These are phyloP conservation scores for Talaromyces islandicus DNA, from an alignment of 2,329 filamentous ascomycete species.

Conservation along the genomic window DNA sequence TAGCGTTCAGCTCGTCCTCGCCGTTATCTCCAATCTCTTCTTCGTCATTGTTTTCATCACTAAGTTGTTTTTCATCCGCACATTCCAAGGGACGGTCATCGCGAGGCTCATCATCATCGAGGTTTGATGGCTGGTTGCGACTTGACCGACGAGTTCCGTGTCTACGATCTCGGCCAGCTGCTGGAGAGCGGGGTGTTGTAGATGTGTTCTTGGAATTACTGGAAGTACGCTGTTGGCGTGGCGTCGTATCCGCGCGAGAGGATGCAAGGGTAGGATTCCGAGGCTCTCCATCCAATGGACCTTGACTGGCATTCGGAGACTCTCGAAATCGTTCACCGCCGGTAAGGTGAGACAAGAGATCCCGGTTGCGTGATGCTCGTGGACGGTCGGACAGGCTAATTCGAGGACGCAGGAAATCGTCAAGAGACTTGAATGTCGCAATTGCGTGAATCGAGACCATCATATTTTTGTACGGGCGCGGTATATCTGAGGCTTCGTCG, in stretches of 20 bases:
- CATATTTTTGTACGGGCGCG: conserved; percentile 79
- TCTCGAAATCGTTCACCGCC: conserved; percentile 61
- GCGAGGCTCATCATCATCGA: conserved; percentile 55
- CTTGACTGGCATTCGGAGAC: conserved; percentile 29
- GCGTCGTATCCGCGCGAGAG: conserved; percentile 14
- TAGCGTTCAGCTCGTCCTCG: conserved; percentile 65
- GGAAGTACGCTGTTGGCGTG: conserved; percentile 12
- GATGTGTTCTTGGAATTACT: conserved; percentile 39
- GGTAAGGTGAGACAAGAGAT: conserved; percentile 65
- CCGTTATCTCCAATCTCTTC: conserved; percentile 53
- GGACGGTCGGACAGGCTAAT: conserved; percentile 76
- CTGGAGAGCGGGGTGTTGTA: conserved; percentile 37
- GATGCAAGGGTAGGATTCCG: conserved; percentile 17
- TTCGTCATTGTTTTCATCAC: conserved; percentile 61
- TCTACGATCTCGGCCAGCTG: conserved; percentile 33
- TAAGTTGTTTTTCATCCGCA: conserved; percentile 81
- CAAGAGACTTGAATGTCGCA: conserved; percentile 91
- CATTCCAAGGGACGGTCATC: conserved; percentile 75
- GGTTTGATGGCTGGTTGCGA: conserved; percentile 51
- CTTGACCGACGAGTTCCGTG: conserved; percentile 56
- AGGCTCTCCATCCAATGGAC: conserved; percentile 28
- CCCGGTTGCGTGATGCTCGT: conserved; percentile 53
- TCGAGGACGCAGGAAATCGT: conserved; percentile 88
- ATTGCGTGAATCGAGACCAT: conserved; percentile 99
- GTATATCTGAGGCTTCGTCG: conserved; percentile 81